Percentiles rank a stretch among this genome's conserved stretches.
These are phyloP conservation scores for Calvatia gigantea DNA, from an alignment of 768 basidiomycete species.

Conservation along the genomic window DNA sequence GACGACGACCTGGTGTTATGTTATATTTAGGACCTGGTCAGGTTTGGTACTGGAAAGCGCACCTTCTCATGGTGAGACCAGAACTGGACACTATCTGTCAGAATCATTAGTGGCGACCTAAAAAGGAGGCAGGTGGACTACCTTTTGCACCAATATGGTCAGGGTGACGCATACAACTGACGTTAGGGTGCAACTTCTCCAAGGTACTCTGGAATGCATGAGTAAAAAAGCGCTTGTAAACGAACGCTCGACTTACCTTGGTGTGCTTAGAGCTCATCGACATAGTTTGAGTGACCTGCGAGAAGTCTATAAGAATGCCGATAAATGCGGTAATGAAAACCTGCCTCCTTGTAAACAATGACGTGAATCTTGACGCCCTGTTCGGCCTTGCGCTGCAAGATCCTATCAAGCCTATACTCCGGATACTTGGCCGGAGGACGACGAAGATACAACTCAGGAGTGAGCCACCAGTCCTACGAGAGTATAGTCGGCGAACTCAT, in stretches of 20 bases:
- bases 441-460: conserved; percentile 91
- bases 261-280: conserved; percentile 83
- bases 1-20: conserved; percentile 52
- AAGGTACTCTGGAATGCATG: conserved; percentile 51
- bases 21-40: neutral
- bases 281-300: conserved; percentile 87
- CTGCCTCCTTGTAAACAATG: conserved; percentile 90
- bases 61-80: conserved; percentile 94
- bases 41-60: neutral
- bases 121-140: conserved; percentile 16
- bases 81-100: conserved; percentile 69
- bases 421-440: conserved; percentile 84
- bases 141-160: conserved; percentile 84
- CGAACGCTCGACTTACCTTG: conserved; percentile 39
- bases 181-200: conserved; percentile 83
- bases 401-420: conserved; percentile 84
- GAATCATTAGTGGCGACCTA: neutral
- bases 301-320: neutral
- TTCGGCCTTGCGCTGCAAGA: conserved; percentile 85
- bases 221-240: neutral
- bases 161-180: conserved; percentile 86
- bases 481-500: neutral
- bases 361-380: conserved; percentile 91
- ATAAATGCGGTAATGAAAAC: neutral
- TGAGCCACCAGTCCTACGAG: conserved; percentile 85